Evolutionary conservation across 352 stramenopile genomes (phyloP), one percentile per base, ranked within the genome.

Genomic region (Phytophthora hybrid): DNA sequence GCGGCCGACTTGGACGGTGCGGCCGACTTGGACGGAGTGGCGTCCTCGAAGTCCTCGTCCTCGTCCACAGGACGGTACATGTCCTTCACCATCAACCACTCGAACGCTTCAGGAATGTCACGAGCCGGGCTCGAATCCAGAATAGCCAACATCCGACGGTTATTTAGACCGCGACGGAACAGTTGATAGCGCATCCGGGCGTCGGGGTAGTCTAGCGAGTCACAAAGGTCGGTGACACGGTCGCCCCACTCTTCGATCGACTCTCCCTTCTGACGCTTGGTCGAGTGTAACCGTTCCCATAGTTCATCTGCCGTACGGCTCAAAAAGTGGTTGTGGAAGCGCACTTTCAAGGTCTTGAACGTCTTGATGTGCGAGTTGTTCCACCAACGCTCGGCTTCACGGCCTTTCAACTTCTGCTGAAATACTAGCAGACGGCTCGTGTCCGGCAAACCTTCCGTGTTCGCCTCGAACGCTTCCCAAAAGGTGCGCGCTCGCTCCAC

Each of bases 201-300:
- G 11, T 59, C 51, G 5, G 49, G 18, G n/a, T 59, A 66, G 18
- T 46, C 49, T 29, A 67, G 49, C 13, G 60, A 59, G 29, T 67
- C 49, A 11, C 60, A 67, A 1, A 67, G 11, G 11, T 58, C 47
- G 0, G 49, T 34, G 2, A 60, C 51, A 11, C 60, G 49, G 32
- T 67, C 49, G 1, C 34, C 47, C 60, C 60, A 67, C 3, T 67
- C 49, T 3, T 67, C 60, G 9, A 67, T 51, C 0, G 60, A 67
- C 32, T 59, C 60, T 18, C 47, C 47, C 0, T 13, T 14, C 4
- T 10, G 1, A 1, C 31, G 18, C 11, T 60, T 59, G 11, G 60
- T 51, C 0, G 18, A 41, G n/a, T 52, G 8, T 49, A 67, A 11
- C 0, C 32, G 32, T 31, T 51, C 49, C 34, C 31, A 59, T 0